phyloP scores from a whole-genome alignment of 352 stramenopile species.

The Stephanocyclus meneghinianus region DNA sequence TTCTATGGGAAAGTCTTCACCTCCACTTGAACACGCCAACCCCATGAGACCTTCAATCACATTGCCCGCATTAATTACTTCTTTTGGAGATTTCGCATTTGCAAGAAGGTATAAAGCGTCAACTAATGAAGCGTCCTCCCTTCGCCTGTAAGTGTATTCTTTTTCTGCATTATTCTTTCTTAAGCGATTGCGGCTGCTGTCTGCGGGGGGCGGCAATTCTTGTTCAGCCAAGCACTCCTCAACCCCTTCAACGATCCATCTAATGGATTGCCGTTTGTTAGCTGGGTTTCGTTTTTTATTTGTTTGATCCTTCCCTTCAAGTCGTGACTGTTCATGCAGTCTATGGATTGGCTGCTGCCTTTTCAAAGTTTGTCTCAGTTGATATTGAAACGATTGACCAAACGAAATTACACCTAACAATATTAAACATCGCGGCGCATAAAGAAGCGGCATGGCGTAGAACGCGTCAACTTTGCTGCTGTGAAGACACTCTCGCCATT shows the following conservation, averaged over 20 bases:
- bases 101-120: conserved; percentile 42
- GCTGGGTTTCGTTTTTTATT: conserved; percentile 20
- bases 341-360: background rate
- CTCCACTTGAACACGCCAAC: background rate
- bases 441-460: background rate
- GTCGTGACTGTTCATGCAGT: background rate
- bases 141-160: conserved; percentile 31
- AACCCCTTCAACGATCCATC: conserved; percentile 48
- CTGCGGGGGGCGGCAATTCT: background rate
- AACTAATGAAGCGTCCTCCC: conserved; percentile 38
- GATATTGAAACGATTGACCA: conserved; percentile 12
- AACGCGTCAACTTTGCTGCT: background rate
- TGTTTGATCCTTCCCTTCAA: background rate
- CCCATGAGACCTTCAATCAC: conserved; percentile 32
- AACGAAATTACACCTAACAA: background rate
- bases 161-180: conserved; percentile 13
- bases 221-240: conserved; percentile 35
- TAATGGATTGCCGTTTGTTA: conserved; percentile 40
- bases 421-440: background rate
- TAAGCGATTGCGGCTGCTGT: background rate
- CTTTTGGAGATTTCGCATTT: conserved; percentile 40
- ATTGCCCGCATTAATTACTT: conserved; percentile 37
- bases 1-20: conserved; percentile 39
- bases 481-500: conserved; percentile 1
- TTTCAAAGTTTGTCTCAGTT: background rate